Evolutionary conservation across 805 yeast species (phyloP), one percentile per base, ranked within the genome.

Genomic region (Yarrowia sp.): DNA sequence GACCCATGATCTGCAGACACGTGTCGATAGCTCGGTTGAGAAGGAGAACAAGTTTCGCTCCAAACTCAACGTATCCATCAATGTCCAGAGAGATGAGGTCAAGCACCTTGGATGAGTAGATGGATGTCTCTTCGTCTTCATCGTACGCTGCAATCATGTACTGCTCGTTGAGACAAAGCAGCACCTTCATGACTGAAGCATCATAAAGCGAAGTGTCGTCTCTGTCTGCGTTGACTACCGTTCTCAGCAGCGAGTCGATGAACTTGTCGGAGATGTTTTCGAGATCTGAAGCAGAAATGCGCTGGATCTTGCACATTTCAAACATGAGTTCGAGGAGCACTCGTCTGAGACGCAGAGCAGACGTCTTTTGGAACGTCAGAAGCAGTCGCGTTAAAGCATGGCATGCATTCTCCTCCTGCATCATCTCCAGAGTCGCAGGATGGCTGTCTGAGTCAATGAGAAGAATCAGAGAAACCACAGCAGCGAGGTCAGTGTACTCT

Each of bases 131-230:
- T 5, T 53, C 56, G 12, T 62, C 58, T 2, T 61, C 60, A 7
- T 64, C 61, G 13, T 38, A 39, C 2, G 46, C 47, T 3, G 62
- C 35, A 65, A 90, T 86, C 86, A 92, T 83, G 72, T 84, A 92
- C 73, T 92, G 97, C 71, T 92, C 97, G 73, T 92, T 92, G 24
- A 92, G 76, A 1, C 90, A 85, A 38, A 92, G 75, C 12, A 92
- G 72, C 14, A 89, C 75, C 68, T 84, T 85, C 75, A 91, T 85
- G 64, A 86, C 84, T 38, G 88, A 82, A 65, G 83, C 84, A 69
- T 84, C 86, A 65, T 78, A 79, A 51, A 38, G 19, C 1, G 49
- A 55, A 0, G 66, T 51, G 25, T 70, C 70, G 47, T 68, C 68
- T 31, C 68, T 70, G 25, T 66, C 70, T 39, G 69, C 64, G n/a